Base-by-base conservation (phyloP, 148 eudicot genomes). In the Vaccinium corymbosum region DNA sequence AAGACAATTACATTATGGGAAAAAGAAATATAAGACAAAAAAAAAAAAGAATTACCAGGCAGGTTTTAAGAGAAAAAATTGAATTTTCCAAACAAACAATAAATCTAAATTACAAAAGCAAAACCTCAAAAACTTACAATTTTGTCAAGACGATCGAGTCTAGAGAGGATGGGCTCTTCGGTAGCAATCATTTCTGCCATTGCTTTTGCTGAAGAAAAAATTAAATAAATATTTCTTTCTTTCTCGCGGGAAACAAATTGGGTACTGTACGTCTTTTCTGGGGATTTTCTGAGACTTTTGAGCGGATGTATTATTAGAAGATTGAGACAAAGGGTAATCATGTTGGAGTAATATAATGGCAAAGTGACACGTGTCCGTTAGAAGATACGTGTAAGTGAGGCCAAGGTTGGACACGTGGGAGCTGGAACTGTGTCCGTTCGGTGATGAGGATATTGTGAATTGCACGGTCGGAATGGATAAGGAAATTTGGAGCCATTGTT, bases 101-200 rank as follows among this genome's bases (percentile, higher is more conserved):
- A 13, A 57, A 57, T 57, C 62, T 20, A 5, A 57, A 3, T 57
- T 17, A n/a, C 15, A 3, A 3, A 53, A 20, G n/a, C 68, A 8
- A 20, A 7, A 61, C 20, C 66, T 61, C 11, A 15, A 61, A n/a
- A 4, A 86, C 89, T 80, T 84, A 92, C 93, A 80, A 93, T 88
- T 78, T 89, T 84, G 64, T 93, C 93, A 3, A 93, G 88, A 22
- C 91, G 93, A 66, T 90, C 87, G 48, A 93, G 86, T 62, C 91
- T 90, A 29, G 90, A 73, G 27, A 90, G 89, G 20, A 91, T 88
- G 4, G 92, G 92, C 75, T 86, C 91, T 81, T 88, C 91, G 16
- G 80, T 48, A 5, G 81, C 83, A 35, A 77, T 79, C 71, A 82
- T 76, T 62, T 74, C 70, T 55, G 66, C 53, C 87, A 78, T 53